Evolutionary conservation across 1,284 basidiomycete species (phyloP), one percentile per base, ranked within the genome.

Genomic region (Tilletiopsis washingtonensis): DNA sequence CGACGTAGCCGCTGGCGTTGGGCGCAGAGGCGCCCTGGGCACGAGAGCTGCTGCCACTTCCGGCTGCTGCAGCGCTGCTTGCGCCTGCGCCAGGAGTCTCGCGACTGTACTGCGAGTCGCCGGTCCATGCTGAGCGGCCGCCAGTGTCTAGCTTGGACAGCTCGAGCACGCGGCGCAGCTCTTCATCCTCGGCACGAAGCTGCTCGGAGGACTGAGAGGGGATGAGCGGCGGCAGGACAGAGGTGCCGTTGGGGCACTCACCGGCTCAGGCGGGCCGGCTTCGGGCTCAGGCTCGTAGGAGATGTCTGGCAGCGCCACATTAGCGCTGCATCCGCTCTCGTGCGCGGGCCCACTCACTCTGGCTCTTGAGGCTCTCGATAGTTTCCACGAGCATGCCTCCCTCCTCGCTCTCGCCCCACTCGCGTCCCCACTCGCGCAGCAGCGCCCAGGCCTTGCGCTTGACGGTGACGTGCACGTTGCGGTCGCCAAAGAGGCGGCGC

Each of bases 321-420:
- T 11, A 34, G 32, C 32, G 17, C 32, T n/a, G 32, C 32, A 34
- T 34, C 2, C 3, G 12, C 12, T 11, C 32, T 17, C 3, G 17
- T 26, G 17, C 20, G 43, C 45, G 15, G 40, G 12, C 24, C 23
- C 12, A 58, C 40, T 25, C 47, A 76, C 89, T 85, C 78, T 90
- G 94, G 9, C 79, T 78, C 74, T 86, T 85, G 45, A 99, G 77
- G 53, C 77, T 80, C 56, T 87, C 84, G 68, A 88, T 89, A 43
- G 88, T 86, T 62, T 96, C 90, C 60, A 85, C 84, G 84, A 96
- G 93, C 41, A 98, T 78, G 3, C 88, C 88, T 4, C 97, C 79
- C 3, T 84, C 75, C 61, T 93, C 86, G 64, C 90, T 93, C 6
- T 32, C 39, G 26, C 36, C 38, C 32, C 63, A 69, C 49, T 93